Evolutionary conservation across 768 basidiomycete genomes (phyloP).

Genomic region (Gymnopilus junonius): DNA sequence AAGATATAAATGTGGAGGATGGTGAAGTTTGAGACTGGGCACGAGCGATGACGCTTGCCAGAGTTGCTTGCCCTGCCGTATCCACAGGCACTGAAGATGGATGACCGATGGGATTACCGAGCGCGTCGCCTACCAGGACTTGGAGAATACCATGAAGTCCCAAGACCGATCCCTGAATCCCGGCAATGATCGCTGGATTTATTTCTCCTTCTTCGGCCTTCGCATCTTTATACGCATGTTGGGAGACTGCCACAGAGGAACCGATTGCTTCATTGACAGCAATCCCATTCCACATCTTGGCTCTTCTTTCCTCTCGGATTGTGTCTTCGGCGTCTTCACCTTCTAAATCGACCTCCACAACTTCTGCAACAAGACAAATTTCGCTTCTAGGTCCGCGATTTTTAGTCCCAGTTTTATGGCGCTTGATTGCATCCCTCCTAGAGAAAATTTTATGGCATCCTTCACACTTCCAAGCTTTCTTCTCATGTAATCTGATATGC

Average conservation of each 20-base stretch:
- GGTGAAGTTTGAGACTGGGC: constrained; percentile 58
- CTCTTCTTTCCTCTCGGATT: constrained; percentile 61
- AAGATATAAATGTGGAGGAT: constrained; percentile 16
- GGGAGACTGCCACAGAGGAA: constrained; percentile 21
- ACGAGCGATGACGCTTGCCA: constrained; percentile 76
- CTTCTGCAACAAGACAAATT: constrained; percentile 58
- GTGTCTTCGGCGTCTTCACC: constrained; percentile 49
- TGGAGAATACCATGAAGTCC: constrained; percentile 61
- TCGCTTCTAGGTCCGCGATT: constrained; percentile 54
- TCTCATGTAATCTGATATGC: constrained; percentile 74
- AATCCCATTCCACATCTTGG: constrained; percentile 68
- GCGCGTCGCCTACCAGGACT: constrained; percentile 56
- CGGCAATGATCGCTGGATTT: constrained; percentile 47
- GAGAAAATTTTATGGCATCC: constrained; percentile 80
- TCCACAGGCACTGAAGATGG: constrained; percentile 37
- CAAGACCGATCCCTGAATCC: constrained; percentile 56
- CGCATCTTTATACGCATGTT: constrained; percentile 28
- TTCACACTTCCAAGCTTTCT: constrained; percentile 72
- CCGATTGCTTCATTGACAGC: constrained; percentile 44
- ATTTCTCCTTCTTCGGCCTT: constrained; percentile 67
- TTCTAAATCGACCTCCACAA: constrained; percentile 62
- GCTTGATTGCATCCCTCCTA: constrained; percentile 77
- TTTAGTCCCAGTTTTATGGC: constrained; percentile 69
- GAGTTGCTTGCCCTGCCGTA: constrained; percentile 63
- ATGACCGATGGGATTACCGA: constrained; percentile 46